Base-by-base conservation (phyloP, 768 basidiomycete genomes). In the Leucosporidium yakuticum region DNA sequence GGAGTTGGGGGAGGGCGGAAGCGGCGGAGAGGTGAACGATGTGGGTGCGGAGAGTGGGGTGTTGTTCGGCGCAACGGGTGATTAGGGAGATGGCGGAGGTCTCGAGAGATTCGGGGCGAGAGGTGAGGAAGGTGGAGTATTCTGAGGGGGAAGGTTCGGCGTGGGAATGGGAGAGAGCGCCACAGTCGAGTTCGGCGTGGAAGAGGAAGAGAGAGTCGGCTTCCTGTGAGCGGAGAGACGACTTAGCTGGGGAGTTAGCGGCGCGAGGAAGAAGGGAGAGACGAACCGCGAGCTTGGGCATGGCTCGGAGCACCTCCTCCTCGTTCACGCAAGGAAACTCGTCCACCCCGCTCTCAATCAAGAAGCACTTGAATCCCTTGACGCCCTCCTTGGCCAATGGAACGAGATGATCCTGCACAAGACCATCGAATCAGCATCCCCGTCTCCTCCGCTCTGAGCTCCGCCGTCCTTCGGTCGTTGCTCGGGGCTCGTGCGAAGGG, bases 291-390 rank as follows among this genome's bases (percentile, higher is more conserved):
- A 98, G 80, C 61, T 86, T 83, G 51, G 82, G 80, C 87, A 97
- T 89, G 6, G 94, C 87, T 21, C 77, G 73, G 19, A 80, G 77
- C 4, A 95, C 79, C 76, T 97, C 88, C 17, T 77, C 73, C 75
- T 87, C 89, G 4, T 81, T 81, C 7, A 98, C 91, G 74, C 84
- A 87, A 5, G 94, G 95, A 77, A 99, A 98, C 81, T 99, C 94
- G 69, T 96, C 89, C 23, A 98, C 94, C 31, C 96, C 95, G 75
- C 92, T 95, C 72, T 95, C 88, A 69, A 94, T 93, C 73, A 97
- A 80, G 79, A 97, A 98, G 77, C 93, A 96, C 78, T 98, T 97
- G 83, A 97, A 97, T 0, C 95, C 95, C 80, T 88, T 89, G 36
- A 96, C 89, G 9, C 96, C 94, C 39, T 85, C 84, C 36, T 84